phyloP scores from a whole-genome alignment of 805 yeast species.

The Ogataea salicorniae region DNA sequence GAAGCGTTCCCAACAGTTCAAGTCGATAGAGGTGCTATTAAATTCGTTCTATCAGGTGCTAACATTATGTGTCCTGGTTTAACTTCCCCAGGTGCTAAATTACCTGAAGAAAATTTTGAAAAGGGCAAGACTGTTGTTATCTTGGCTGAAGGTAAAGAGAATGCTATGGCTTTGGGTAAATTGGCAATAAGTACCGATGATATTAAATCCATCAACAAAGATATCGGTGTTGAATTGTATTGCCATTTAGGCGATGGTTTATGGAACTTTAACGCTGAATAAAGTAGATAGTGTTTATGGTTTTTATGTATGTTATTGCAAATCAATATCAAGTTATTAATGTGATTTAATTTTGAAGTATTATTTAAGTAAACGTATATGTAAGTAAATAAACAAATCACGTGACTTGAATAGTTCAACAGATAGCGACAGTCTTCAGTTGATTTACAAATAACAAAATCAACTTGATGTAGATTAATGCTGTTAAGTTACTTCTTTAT shows the following conservation, averaged over 20 bases:
- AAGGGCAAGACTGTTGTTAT: constrained; percentile 72
- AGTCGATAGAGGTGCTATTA: constrained; percentile 95
- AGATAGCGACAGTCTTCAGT: too few relatives aligned
- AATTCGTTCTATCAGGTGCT: constrained; percentile 92
- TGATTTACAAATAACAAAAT: too few relatives aligned
- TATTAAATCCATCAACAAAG: constrained; percentile 76
- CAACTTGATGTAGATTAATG: too few relatives aligned
- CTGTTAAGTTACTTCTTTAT: too few relatives aligned
- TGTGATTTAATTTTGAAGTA: too few relatives aligned
- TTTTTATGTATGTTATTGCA: background rate
- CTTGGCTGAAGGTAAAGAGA: constrained; percentile 89
- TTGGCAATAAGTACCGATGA: constrained; percentile 85
- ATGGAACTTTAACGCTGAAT: constrained; percentile 58
- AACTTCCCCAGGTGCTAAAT: constrained; percentile 75
- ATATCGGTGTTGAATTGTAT: constrained; percentile 80
- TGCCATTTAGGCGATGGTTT: constrained; percentile 88
- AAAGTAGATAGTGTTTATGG: constrained; percentile 1
- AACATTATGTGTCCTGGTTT: constrained; percentile 96
- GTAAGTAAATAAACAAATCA: too few relatives aligned
- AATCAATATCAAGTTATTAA: too few relatives aligned
- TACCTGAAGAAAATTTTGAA: constrained; percentile 69
- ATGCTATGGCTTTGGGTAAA: constrained; percentile 87
- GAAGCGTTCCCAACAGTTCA: constrained; percentile 77
- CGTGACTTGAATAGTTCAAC: too few relatives aligned
- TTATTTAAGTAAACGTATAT: too few relatives aligned